A percentile compares a stretch with the other conserved stretches of the same genome.
Conservation (phyloP, 306 rosid genomes). For the Vigna trinervia region DNA sequence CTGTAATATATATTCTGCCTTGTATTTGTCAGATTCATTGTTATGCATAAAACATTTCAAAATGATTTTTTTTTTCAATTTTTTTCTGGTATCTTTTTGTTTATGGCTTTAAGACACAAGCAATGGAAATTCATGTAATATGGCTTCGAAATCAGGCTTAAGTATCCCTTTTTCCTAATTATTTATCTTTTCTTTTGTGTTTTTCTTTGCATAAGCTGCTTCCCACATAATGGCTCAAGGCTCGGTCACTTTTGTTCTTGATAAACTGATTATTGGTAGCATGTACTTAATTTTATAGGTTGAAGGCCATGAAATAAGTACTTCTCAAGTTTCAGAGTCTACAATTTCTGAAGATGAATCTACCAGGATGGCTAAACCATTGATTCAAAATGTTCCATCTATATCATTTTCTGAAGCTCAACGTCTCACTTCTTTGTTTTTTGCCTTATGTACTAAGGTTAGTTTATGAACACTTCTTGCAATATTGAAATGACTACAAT, state of each 20-base stretch:
- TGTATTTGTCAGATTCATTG: background rate
- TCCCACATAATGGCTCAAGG: background rate
- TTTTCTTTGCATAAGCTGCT: background rate
- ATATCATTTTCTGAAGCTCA: constrained; percentile 80
- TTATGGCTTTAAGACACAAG: background rate
- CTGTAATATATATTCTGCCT: background rate
- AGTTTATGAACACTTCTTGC: no score
- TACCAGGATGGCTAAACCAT: constrained; percentile 47
- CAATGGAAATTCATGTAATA: background rate
- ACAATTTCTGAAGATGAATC: constrained; percentile 67
- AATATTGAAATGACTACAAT: constrained; percentile 22
- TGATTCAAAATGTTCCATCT: constrained; percentile 50
- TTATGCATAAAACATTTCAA: background rate
- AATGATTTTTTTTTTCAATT: background rate
- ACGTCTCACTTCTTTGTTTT: constrained; percentile 81
- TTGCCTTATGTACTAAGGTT: constrained; percentile 95
- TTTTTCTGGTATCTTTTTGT: background rate
- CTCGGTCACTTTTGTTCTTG: constrained; percentile 27
- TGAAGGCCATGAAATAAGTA: constrained; percentile 66
- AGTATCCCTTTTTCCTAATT: constrained; percentile 19
- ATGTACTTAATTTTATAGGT: constrained; percentile 55
- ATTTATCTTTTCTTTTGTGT: background rate
- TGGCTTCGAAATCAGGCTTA: constrained; percentile 3
- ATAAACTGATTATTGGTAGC: constrained; percentile 19
- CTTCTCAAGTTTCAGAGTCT: constrained; percentile 66